phyloP scores from a whole-genome alignment of 768 basidiomycete species.

The Amanita pallidorosea region DNA sequence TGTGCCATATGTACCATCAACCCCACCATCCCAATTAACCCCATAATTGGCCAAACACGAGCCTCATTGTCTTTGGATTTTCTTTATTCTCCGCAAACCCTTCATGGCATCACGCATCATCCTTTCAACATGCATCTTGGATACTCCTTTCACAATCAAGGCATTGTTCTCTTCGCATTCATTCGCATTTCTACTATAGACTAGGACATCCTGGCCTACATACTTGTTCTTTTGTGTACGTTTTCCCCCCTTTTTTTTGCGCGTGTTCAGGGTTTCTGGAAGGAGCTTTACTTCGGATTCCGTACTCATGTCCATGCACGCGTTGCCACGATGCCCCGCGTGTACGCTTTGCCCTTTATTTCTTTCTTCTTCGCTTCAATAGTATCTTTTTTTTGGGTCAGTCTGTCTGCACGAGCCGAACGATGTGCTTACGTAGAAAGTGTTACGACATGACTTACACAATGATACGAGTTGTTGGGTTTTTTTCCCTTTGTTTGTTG shows the following conservation, averaged over 20 bases:
- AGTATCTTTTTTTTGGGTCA: neutral
- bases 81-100: slow-evolving; percentile 2
- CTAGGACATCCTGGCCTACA: neutral
- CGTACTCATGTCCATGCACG: neutral
- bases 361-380: neutral
- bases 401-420: neutral
- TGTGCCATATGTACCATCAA: neutral
- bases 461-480: neutral
- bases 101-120: neutral
- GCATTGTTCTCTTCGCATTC: neutral
- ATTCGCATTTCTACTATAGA: neutral
- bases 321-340: neutral
- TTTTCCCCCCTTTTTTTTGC: neutral
- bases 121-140: neutral
- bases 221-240: neutral
- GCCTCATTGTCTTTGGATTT: neutral
- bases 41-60: neutral
- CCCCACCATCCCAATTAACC: neutral
- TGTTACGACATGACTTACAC: neutral
- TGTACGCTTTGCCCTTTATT: neutral
- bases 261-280: neutral
- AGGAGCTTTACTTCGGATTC: neutral
- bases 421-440: neutral
- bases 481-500: neutral
- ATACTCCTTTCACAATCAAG: neutral